These are phyloP conservation scores for Arachnomyces sp. DNA, from an alignment of 2,329 filamentous ascomycete genomes.

Conservation along the genomic window DNA sequence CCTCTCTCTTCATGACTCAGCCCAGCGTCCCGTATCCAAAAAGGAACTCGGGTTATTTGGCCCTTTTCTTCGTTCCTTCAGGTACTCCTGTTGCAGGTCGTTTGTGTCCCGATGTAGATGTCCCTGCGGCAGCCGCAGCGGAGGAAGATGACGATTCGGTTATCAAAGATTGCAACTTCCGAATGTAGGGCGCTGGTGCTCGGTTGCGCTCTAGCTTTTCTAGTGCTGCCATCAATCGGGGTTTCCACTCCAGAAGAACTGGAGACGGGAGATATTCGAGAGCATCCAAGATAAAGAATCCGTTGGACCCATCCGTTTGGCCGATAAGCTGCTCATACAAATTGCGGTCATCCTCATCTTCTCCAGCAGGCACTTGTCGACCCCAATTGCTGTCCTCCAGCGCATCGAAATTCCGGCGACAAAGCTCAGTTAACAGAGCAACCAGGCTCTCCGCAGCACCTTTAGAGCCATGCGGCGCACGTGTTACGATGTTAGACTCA, in stretches of 20 bases:
- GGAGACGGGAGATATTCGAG: conserved; percentile 27
- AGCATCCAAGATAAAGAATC: conserved; percentile 33
- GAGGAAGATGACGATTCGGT: conserved; percentile 10
- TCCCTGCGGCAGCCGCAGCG: conserved; percentile 14
- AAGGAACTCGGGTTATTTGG: conserved; percentile 16
- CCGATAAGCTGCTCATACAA: conserved; percentile 36
- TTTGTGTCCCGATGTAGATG: conserved; percentile 23
- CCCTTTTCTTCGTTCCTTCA: conserved; percentile 24
- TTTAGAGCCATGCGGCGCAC: conserved; percentile 29
- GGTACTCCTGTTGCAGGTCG: conserved; percentile 21
- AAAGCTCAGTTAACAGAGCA: conserved; percentile 30
- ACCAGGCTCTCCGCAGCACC: conserved; percentile 32
- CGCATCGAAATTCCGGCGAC: conserved; percentile 32
- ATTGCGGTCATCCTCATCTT: conserved; percentile 36
- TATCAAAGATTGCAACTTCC: conserved; percentile 25
- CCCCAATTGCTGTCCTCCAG: conserved; percentile 31
- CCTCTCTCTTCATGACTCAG: too few species aligned
- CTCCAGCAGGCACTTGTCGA: conserved; percentile 24
- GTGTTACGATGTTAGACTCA: conserved; percentile 24
- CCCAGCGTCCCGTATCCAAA: too few species aligned
- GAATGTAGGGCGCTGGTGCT: conserved; percentile 28
- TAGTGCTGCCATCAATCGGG: conserved; percentile 25
- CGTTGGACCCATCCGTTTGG: conserved; percentile 21
- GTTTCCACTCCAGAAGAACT: conserved; percentile 23
- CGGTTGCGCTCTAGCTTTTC: conserved; percentile 39